These are phyloP conservation scores for Linnemannia exigua DNA, from an alignment of 192 early-diverging fungal genomes.

Conservation along the genomic window DNA sequence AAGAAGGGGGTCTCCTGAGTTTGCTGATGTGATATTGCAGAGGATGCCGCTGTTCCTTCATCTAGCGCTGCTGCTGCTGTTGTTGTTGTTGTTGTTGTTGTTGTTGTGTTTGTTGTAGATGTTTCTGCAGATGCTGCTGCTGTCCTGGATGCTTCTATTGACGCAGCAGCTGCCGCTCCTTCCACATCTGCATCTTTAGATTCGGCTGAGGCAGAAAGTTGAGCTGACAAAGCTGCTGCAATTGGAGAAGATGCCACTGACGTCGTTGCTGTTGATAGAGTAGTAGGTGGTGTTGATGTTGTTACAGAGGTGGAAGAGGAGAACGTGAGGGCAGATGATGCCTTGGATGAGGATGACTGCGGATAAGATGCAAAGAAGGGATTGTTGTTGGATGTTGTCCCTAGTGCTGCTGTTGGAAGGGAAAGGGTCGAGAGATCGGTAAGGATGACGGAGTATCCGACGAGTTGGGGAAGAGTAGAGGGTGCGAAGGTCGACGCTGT, in stretches of 20 bases:
- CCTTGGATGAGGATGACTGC: conserved; percentile 11
- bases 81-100: background rate
- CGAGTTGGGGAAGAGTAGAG: no score
- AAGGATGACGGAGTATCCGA: conserved; percentile 40
- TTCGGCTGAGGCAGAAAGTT: background rate
- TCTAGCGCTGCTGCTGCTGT: background rate
- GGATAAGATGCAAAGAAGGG: background rate
- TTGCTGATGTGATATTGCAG: background rate
- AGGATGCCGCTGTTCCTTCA: background rate
- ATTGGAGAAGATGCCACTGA: background rate
- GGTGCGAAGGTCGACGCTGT: background rate
- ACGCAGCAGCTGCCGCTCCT: background rate
- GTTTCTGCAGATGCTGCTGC: background rate
- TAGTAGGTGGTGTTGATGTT: background rate
- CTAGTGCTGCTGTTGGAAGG: background rate
- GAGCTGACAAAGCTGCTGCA: conserved; percentile 4
- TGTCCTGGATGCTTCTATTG: background rate
- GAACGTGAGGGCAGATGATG: background rate
- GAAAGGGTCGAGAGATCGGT: conserved; percentile 36
- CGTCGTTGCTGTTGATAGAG: conserved; percentile 1
- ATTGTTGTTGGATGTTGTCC: background rate
- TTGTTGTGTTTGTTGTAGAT: background rate
- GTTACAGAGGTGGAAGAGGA: background rate
- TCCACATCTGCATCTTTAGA: background rate
- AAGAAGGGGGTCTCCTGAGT: background rate